phyloP scores from a whole-genome alignment of 2,329 filamentous ascomycete genomes.

The Monosporascus ibericus region DNA sequence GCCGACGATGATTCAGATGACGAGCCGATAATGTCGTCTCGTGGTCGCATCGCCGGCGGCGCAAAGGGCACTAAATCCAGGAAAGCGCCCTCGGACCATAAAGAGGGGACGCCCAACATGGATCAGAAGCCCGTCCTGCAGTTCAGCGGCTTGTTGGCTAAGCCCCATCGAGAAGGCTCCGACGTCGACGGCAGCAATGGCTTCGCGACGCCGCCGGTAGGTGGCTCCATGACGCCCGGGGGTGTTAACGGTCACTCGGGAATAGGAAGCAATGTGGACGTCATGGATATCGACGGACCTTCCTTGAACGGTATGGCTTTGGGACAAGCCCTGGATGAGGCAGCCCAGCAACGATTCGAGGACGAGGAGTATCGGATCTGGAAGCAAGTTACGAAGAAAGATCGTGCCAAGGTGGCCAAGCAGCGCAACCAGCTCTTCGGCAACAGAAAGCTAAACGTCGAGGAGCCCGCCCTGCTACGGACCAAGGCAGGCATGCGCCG shows the following conservation, averaged over 20 bases:
- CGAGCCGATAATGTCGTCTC: slow-evolving; percentile 95
- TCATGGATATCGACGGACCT: slow-evolving; percentile 80
- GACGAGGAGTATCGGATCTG: slow-evolving; percentile 97
- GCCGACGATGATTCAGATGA: slow-evolving; percentile 90
- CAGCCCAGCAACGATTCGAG: slow-evolving; percentile 70
- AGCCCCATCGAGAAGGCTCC: slow-evolving; percentile 61
- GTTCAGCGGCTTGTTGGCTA: slow-evolving; percentile 57
- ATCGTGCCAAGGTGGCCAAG: slow-evolving; percentile 78
- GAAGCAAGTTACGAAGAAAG: slow-evolving; percentile 98
- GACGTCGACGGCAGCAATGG: slow-evolving; percentile 83
- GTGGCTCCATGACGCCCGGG: slow-evolving; percentile 71
- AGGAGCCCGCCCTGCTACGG: slow-evolving; percentile 81
- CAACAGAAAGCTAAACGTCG: slow-evolving; percentile 74
- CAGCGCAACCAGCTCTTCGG: slow-evolving; percentile 83
- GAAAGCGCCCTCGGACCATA: slow-evolving; percentile 65
- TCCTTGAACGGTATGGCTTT: slow-evolving; percentile 61
- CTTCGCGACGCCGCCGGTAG: slow-evolving; percentile 72
- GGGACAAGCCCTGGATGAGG: slow-evolving; percentile 57
- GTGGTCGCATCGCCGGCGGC: slow-evolving; percentile 78
- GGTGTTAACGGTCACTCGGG: slow-evolving; percentile 62
- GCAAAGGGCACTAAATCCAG: slow-evolving; percentile 75
- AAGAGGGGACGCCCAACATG: slow-evolving; percentile 71
- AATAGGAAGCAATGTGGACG: slow-evolving; percentile 69
- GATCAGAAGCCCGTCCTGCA: slow-evolving; percentile 70
- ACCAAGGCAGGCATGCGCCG: slow-evolving; percentile 85